Conservation (phyloP, 1,284 basidiomycete genomes). For the Pterulicium gracile region DNA sequence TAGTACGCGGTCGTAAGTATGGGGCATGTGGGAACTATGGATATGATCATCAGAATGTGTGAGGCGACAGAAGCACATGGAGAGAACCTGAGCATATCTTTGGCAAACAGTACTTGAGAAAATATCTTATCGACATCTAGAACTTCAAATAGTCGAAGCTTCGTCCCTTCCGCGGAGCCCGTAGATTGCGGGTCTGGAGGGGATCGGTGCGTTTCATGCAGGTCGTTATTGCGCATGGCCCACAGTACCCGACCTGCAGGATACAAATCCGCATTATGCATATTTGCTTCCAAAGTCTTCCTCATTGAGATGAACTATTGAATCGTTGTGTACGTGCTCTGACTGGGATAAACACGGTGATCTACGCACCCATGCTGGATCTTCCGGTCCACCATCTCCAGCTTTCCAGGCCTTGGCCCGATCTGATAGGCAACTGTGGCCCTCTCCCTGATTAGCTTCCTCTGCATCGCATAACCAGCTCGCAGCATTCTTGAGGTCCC, state of each 20-base stretch:
- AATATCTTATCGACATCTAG: slow-evolving; percentile 66
- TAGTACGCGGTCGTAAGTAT: slow-evolving; percentile 53
- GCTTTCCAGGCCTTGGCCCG: slow-evolving; percentile 50
- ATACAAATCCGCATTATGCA: slow-evolving; percentile 65
- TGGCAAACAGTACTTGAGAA: slow-evolving; percentile 70
- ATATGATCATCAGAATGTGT: not conserved
- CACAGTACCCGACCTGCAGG: slow-evolving; percentile 75
- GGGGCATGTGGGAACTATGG: slow-evolving; percentile 49
- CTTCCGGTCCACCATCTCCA: slow-evolving; percentile 39
- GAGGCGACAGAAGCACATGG: slow-evolving; percentile 1
- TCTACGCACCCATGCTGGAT: slow-evolving; percentile 54
- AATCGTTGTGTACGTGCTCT: slow-evolving; percentile 5
- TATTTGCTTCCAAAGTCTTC: slow-evolving; percentile 78
- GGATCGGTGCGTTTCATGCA: slow-evolving; percentile 40
- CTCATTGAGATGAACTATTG: slow-evolving; percentile 63
- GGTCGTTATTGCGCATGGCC: slow-evolving; percentile 60
- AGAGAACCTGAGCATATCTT: slow-evolving; percentile 67
- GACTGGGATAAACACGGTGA: slow-evolving; percentile 7
- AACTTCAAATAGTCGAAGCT: slow-evolving; percentile 62
- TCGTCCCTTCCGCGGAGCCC: slow-evolving; percentile 18
- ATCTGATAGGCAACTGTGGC: slow-evolving; percentile 50
- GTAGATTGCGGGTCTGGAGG: slow-evolving; percentile 14
- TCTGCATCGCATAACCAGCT: slow-evolving; percentile 71
- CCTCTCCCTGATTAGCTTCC: slow-evolving; percentile 32
- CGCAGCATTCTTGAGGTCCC: slow-evolving; percentile 65